phyloP scores from a whole-genome alignment of 2,329 filamentous ascomycete genomes.

The Aspergillus brasiliensis region DNA sequence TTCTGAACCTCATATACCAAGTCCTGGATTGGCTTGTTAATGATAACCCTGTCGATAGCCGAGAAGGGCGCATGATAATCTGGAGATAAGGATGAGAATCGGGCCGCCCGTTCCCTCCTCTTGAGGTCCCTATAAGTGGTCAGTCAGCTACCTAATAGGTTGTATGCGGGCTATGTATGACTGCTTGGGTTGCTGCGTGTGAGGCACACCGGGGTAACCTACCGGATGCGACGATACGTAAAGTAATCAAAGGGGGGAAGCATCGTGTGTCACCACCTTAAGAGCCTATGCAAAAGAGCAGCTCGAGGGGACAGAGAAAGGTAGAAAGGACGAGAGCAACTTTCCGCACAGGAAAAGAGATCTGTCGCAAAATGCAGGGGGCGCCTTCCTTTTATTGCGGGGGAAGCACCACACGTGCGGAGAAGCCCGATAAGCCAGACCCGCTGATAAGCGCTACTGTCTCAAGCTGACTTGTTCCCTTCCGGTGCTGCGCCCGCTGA shows the following conservation, averaged over 20 bases:
- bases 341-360: not conserved
- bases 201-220: constrained; percentile 29
- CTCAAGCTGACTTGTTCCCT: no score
- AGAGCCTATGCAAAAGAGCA: not conserved
- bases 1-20: constrained; percentile 78
- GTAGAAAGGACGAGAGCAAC: not conserved
- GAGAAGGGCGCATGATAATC: constrained; percentile 69
- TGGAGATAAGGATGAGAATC: constrained; percentile 67
- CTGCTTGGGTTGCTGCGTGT: not conserved
- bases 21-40: constrained; percentile 73
- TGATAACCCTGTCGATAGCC: constrained; percentile 63
- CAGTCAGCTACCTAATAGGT: not conserved
- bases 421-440: constrained; percentile 22
- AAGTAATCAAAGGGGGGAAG: constrained; percentile 66
- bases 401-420: constrained; percentile 19
- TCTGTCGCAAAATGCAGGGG: constrained; percentile 1
- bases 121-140: constrained; percentile 67
- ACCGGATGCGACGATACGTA: constrained; percentile 73
- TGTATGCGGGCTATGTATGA: not conserved
- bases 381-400: constrained; percentile 25
- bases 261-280: constrained; percentile 32
- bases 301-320: constrained; percentile 2
- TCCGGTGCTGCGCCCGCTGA: no score
- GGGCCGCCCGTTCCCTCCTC: constrained; percentile 70
- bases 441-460: constrained; percentile 26